A percentile compares a stretch with the other conserved stretches of the same genome.
Conservation (phyloP, 2,329 filamentous ascomycete species). For the Pyrenophora tritici-repentis region DNA sequence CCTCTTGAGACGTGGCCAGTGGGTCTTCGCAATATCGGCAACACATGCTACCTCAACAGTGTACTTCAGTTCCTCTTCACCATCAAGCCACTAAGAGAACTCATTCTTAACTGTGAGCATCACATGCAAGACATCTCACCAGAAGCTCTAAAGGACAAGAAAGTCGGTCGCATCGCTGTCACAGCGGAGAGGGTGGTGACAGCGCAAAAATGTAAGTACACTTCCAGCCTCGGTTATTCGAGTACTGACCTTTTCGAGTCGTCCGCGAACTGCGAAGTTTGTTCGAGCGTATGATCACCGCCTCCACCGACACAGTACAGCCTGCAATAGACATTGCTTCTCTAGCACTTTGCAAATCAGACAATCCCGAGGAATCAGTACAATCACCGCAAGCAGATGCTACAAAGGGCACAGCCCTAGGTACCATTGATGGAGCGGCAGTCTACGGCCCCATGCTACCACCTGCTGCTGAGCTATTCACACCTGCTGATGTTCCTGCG, state of each 20-base stretch:
- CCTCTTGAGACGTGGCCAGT: slow-evolving; percentile 68
- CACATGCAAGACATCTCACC: slow-evolving; percentile 71
- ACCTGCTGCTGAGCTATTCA: slow-evolving; percentile 21
- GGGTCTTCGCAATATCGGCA: slow-evolving; percentile 90
- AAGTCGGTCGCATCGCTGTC: slow-evolving; percentile 75
- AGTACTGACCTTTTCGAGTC: slow-evolving; percentile 58
- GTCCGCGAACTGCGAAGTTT: slow-evolving; percentile 72
- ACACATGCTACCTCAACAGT: slow-evolving; percentile 98
- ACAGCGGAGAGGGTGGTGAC: slow-evolving; percentile 61
- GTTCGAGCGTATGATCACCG: slow-evolving; percentile 72
- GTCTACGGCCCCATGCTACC: slow-evolving; percentile 54
- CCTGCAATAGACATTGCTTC: slow-evolving; percentile 80
- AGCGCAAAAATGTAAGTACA: slow-evolving; percentile 73
- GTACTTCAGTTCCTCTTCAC: slow-evolving; percentile 95
- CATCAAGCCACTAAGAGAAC: slow-evolving; percentile 76
- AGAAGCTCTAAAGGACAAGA: slow-evolving; percentile 66
- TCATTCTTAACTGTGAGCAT: slow-evolving; percentile 76
- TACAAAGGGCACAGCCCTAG: slow-evolving; percentile 47
- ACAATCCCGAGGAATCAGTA: slow-evolving; percentile 43
- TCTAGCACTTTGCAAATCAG: slow-evolving; percentile 70
- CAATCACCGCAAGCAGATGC: slow-evolving; percentile 52
- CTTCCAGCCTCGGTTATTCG: slow-evolving; percentile 44
- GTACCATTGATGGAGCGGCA: slow-evolving; percentile 52
- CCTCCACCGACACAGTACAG: slow-evolving; percentile 64
- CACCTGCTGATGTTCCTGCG: background rate